A percentile compares a stretch with the other conserved stretches of the same genome.
Evolutionary conservation across 495 filamentous ascomycete genomes (phyloP).

Genomic region (Alectoria sarmentosa): DNA sequence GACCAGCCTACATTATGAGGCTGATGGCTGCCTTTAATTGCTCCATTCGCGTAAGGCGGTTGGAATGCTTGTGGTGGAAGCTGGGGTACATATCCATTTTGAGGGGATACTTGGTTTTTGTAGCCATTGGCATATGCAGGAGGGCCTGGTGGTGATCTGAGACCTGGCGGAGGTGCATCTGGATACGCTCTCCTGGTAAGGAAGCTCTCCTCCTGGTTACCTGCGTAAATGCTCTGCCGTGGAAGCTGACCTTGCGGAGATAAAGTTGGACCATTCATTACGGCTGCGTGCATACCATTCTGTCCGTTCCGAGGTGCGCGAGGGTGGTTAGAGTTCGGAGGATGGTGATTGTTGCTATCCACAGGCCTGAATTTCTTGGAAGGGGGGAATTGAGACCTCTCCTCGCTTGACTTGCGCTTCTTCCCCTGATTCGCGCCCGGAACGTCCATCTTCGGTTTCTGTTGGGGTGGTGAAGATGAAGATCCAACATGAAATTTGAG

Average conservation of each 20-base stretch:
- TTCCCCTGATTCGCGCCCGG: constrained; percentile 21
- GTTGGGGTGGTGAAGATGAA: constrained; percentile 41
- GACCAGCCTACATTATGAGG: constrained; percentile 27
- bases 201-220: constrained; percentile 23
- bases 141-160: constrained; percentile 20
- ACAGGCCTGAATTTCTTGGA: constrained; percentile 31
- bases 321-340: constrained; percentile 26
- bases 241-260: constrained; percentile 37
- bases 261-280: constrained; percentile 28
- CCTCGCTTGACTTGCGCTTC: constrained; percentile 29
- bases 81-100: constrained; percentile 24
- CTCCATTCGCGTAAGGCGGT: constrained; percentile 34
- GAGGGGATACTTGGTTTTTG: constrained; percentile 16
- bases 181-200: constrained; percentile 3
- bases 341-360: constrained; percentile 22
- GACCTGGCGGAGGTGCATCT: constrained; percentile 14
- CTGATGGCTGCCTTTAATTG: constrained; percentile 27
- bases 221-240: constrained; percentile 20
- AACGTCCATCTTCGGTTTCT: constrained; percentile 17
- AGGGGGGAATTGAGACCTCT: constrained; percentile 28
- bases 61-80: constrained; percentile 35
- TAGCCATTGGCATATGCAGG: constrained; percentile 22
- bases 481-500: constrained; percentile 56
- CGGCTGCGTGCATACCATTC: constrained; percentile 29
- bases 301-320: constrained; percentile 29